Base-by-base conservation (phyloP, 305 asterid genomes). In the Fraxinus floribunda region DNA sequence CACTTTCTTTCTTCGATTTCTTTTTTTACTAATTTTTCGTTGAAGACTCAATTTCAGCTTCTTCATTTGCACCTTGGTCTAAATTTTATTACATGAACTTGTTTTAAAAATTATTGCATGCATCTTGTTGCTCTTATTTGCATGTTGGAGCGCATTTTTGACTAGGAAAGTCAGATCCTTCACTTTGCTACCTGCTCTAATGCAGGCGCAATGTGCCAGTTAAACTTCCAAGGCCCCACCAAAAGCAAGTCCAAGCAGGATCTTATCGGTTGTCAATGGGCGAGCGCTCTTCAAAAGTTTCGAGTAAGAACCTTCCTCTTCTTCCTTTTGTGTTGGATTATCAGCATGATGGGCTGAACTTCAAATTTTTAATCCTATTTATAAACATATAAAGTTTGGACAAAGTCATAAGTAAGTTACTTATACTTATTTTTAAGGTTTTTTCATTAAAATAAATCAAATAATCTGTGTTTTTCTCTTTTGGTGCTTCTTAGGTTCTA, bases 201-300 rank as follows among this genome's bases (percentile, higher is more conserved):
- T 86, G 82, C 94, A 93, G 97, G 88, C 79, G 86, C 26, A 74
- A 64, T 4, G 81, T 84, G 75, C 88, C 91, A 64, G 81, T 77
- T 73, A 89, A 92, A 89, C 76, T 89, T 86, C 94, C 92, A 7
- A 91, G 90, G 85, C 94, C 94, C 75, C 91, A 94, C 39, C 86
- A 76, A 57, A 93, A 91, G 88, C 90, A 81, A 70, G 79, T 83
- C 5, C 91, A 68, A 60, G 74, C 89, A 77, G 93, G 93, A 85
- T 75, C 94, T 82, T 88, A 94, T 75, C 89, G 83, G 39, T 57
- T 57, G 81, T 83, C 94, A 68, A 73, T 89, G 74, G 85, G 85
- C 89, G 92, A 88, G 82, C 92, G 92, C 89, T 79, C 92, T 79
- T 87, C 97, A 9, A 91, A 86, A 89, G 77, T 87, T 74, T 86